Base-by-base conservation (phyloP, 768 basidiomycete species). In the Gyrodon lividus region DNA sequence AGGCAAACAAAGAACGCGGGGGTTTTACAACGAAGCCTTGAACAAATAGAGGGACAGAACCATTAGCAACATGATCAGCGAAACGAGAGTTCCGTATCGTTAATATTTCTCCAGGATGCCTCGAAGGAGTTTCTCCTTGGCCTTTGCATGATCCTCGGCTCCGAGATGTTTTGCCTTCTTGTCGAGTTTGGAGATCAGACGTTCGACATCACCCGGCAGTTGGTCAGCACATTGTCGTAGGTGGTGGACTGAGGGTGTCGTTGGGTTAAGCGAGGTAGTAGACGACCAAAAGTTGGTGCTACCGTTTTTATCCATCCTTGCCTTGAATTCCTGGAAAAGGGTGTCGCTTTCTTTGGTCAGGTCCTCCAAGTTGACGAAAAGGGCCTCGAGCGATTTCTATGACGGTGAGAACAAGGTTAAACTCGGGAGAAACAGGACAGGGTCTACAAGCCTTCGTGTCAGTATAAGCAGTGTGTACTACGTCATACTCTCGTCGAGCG, bases 191-290 rank as follows among this genome's bases (percentile, higher is more conserved):
- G 73, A 66, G 43, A 85, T 77, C 7, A 73, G 73, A 38, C 74
- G 74, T 59, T 87, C 86, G 28, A 80, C 64, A 40, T 76, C 74
- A 26, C 61, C 72, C 5, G 83, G 82, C n/a, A 79, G 59, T 19
- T 70, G 74, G 53, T 75, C 72, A 28, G 81, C 56, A 22, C 63
- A 61, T 22, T 70, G 70, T 17, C 74, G 63, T 1, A 76, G 73
- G 17, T 72, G 76, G 7, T 72, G 72, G 28, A 76, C 83, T 84
- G 57, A 46, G n/a, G 39, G 34, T 33, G 47, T 12, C 31, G 56
- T 31, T 52, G 50, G 24, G 52, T 48, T 16, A 58, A 54, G 39
- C 33, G 28, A 22, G 26, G 51, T 39, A 20, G 48, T 43, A 24
- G 22, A 39, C 19, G 34, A 23, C 17, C 31, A 51, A 40, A 40